Percentiles rank a stretch among this genome's conserved stretches.
Conservation (phyloP, 2,329 filamentous ascomycete species). For the Diplodia intermedia region DNA sequence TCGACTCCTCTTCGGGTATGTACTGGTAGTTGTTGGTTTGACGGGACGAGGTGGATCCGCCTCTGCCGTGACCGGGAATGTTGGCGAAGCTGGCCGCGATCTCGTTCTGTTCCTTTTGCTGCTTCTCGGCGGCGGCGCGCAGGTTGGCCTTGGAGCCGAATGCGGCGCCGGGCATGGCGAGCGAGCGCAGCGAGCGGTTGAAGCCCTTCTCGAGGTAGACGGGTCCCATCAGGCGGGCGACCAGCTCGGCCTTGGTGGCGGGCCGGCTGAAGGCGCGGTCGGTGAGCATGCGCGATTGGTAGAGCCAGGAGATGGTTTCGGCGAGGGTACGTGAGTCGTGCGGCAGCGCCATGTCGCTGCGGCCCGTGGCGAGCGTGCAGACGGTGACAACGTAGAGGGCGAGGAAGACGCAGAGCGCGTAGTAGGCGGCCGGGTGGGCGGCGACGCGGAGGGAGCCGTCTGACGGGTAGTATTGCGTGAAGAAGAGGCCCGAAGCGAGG, state of each 20-base stretch:
- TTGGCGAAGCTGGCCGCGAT: conserved; percentile 15
- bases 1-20: conserved; percentile 2
- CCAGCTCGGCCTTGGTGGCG: conserved; percentile 70
- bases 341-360: conserved; percentile 70
- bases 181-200: conserved; percentile 40
- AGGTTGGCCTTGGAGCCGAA: conserved; percentile 28
- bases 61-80: not conserved
- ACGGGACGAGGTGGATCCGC: not conserved
- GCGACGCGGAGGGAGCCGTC: conserved; percentile 58
- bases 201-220: conserved; percentile 55
- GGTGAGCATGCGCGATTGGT: conserved; percentile 72
- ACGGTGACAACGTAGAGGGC: conserved; percentile 73
- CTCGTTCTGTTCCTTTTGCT: conserved; percentile 26
- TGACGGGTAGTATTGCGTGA: conserved; percentile 67
- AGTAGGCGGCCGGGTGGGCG: conserved; percentile 75
- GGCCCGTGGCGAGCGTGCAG: conserved; percentile 62
- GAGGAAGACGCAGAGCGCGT: conserved; percentile 74
- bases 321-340: conserved; percentile 76
- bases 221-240: conserved; percentile 69
- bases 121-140: conserved; percentile 26
- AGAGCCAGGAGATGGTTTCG: conserved; percentile 78
- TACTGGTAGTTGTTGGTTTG: not conserved
- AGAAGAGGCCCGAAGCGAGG: conserved; percentile 73
- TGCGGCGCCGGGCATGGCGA: conserved; percentile 40
- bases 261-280: conserved; percentile 77